phyloP scores from a whole-genome alignment of 192 early-diverging fungal genomes.

The Pilaira anomala region DNA sequence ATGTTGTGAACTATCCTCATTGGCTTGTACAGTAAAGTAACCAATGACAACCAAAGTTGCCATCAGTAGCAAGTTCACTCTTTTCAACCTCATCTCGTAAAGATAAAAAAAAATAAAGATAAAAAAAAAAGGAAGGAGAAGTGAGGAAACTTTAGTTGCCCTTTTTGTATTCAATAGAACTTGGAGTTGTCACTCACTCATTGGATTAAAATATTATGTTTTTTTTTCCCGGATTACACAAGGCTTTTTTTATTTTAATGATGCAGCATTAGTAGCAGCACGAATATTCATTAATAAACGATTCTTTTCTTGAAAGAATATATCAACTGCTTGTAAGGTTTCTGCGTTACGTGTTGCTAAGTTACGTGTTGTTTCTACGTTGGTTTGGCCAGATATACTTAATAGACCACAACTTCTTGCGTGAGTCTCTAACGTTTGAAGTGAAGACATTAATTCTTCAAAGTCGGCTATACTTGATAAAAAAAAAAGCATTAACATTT shows the following conservation, averaged over 20 bases:
- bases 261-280: conserved; percentile 28
- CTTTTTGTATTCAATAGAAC: too few relatives aligned
- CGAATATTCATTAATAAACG: conserved; percentile 29
- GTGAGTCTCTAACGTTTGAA: conserved; percentile 26
- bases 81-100: conserved; percentile 14
- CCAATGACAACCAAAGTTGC: not conserved
- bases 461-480: conserved; percentile 32
- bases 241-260: too few relatives aligned
- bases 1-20: conserved; percentile 6
- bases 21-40: not conserved
- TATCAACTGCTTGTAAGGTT: conserved; percentile 26
- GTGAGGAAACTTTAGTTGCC: not conserved
- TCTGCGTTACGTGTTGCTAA: conserved; percentile 30
- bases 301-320: conserved; percentile 29
- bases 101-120: too few relatives aligned
- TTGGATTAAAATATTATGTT: conserved; percentile 11
- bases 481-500: not conserved
- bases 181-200: conserved; percentile 15
- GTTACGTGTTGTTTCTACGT: conserved; percentile 13
- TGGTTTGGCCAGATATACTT: conserved; percentile 22
- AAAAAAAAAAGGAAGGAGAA: conserved; percentile 14
- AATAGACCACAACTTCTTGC: conserved; percentile 29
- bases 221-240: too few relatives aligned
- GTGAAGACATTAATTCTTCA: conserved; percentile 20
- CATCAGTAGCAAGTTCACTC: not conserved